Evolutionary conservation across 192 early-diverging fungal species (phyloP), one percentile per base, ranked within the genome.

Genomic region (Coemansia nantahalensis): DNA sequence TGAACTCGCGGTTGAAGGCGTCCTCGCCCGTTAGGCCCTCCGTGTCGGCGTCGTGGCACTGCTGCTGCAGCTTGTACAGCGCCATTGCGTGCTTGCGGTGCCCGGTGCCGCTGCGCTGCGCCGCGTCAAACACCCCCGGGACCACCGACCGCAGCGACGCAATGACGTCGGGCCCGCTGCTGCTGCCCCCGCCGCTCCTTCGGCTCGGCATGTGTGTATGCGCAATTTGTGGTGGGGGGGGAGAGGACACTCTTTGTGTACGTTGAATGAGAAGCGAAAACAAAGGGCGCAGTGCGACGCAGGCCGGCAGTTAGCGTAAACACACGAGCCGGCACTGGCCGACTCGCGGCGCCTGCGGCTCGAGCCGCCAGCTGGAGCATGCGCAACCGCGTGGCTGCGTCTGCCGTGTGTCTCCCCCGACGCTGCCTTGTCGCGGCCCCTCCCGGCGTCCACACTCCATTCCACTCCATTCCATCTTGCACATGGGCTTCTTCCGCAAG

Each of bases 101-200:
- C 7, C 77, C 79, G 3, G 83, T 79, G 17, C 70, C 75, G 10
- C 84, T 71, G 39, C 81, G 77, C 58, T 89, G 86, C 9, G 83
- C 80, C 10, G 90, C 88, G 48, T 88, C 84, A 62, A 93, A 92
- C 37, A 93, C 79, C 23, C 71, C 59, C 8, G 88, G 82, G 9
- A 90, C 58, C 16, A 64, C 65, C 16, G 72, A 75, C 22, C 72
- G 72, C 56, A 75, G 41, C 23, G 72, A 75, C 16, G 72, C 45
- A 52, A 75, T 45, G 32, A 65, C 66, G 49, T 75, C 72, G 16
- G 72, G 65, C 24, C 65, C 51, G 34, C 45, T 36, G n/a, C n/a
- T n/a, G n/a, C n/a, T n/a, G n/a, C n/a, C n/a, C n/a, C 26, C 26
- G 26, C 26, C 26, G 38, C 59, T 62, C 34, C 48, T 54, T 37